Evolutionary conservation across 176 grass and related monocot genomes (phyloP), one percentile per base, ranked within the genome.

Genomic region (Rhynchospora tenuis): DNA sequence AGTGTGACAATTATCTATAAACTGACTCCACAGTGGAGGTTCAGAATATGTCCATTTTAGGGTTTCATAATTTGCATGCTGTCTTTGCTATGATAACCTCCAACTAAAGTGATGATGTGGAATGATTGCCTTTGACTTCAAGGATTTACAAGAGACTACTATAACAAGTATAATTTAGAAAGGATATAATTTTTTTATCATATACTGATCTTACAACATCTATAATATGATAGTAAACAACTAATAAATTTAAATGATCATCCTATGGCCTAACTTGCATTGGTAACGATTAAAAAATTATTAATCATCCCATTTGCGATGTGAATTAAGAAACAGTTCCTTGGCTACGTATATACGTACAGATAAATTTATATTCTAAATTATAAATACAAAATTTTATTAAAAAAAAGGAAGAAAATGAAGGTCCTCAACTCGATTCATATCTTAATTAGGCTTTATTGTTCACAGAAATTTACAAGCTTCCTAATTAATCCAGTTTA

Each of bases 41-140:
- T 81, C 60, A 48, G 79, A 81, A 64, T 46, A 62, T 81, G 64
- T 63, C 79, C 79, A 81, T 62, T 62, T 81, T 48, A 64, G 79
- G 55, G 55, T 81, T 81, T 64, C 79, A 81, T 81, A 62, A 81
- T 80, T 80, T 60, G 28, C 76, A 43, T 56, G 28, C 76, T 58
- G 51, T 60, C 57, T 60, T 80, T 80, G 57, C 76, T 60, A 80
- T 80, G 76, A 80, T 81, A 24, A 44, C 58, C 13, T 81, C 9
- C 79, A 81, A 81, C 79, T 64, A 60, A 55, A 81, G 33, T 81
- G 58, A 24, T 81, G 55, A 81, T 59, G 10, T 73, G 82, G 45
- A 48, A 71, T 56, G 51, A 74, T 68, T 83, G n/a, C 57, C 48
- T 31, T 8, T 72, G 84, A 91, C 45, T 28, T 58, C 7, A 26